Base-by-base conservation (phyloP, 148 eudicot genomes). In the Salicornia ramosissima region DNA sequence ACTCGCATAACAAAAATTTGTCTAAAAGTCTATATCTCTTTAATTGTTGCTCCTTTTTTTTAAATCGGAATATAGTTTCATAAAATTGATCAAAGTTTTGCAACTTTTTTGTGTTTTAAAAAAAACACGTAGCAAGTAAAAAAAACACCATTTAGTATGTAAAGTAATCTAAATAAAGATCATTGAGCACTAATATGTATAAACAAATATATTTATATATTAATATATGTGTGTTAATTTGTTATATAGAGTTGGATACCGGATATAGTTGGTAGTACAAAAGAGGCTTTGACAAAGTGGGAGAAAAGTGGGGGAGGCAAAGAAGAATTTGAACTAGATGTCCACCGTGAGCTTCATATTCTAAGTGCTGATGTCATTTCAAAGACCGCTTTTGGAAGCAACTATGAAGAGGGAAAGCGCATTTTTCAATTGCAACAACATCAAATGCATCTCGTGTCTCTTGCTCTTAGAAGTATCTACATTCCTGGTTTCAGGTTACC, bases 311-410 rank as follows among this genome's bases (percentile, higher is more conserved):
- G 77, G 36, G 68, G 39, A 72, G 83, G 69, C 10, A 77, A 71
- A 34, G 82, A 80, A 11, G 90, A 91, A 34, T 81, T 88, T 18
- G 97, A 91, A 75, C 1, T 91, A 7, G 97, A 88, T 25, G 84
- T 87, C 75, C 75, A 83, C 71, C 75, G 74, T 69, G 85, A 88
- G 67, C 75, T 91, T 66, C 89, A 89, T 62, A 63, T 73, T 15
- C 84, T 88, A 8, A 83, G 89, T 9, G 92, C 90, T 0, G 97
- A 91, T 31, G 74, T 91, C 16, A 85, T 91, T 68, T 88, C 95
- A 1, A 64, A 84, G 61, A 88, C 92, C n/a, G 97, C 97, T 15
- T 91, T 91, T 65, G 94, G 97, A 11, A 91, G 97, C 76, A 85
- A 82, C 54, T 91, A 75, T 18, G 86, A 83, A 75, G 87, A 88